These are phyloP conservation scores for Penicillium taxi DNA, from an alignment of 495 filamentous ascomycete species.

Conservation along the genomic window DNA sequence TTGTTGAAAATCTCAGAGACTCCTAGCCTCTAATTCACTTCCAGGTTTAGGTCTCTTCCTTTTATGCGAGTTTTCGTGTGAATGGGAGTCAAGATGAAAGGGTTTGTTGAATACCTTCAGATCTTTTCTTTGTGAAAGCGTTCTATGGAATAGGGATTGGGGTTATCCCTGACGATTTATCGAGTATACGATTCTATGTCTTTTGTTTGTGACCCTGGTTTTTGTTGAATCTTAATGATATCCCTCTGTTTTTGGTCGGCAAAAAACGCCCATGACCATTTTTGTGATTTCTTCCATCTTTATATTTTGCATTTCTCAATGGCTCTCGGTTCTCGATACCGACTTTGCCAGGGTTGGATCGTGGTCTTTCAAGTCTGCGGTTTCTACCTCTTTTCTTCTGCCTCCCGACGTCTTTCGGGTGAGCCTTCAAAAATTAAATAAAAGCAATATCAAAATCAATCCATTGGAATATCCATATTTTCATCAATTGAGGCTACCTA, in stretches of 20 bases:
- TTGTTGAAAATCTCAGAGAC: conserved; percentile 37
- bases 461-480: too few species aligned
- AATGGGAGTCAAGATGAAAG: background rate
- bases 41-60: conserved; percentile 1
- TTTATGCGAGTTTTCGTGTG: background rate
- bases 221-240: conserved; percentile 26
- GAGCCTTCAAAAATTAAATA: conserved; percentile 1
- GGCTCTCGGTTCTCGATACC: background rate
- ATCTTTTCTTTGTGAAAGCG: conserved; percentile 3
- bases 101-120: background rate
- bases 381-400: conserved; percentile 4
- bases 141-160: conserved; percentile 6
- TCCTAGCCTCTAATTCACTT: conserved; percentile 15
- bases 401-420: conserved; percentile 4
- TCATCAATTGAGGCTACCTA: too few species aligned
- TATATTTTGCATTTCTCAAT: conserved; percentile 2
- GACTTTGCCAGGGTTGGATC: background rate
- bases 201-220: conserved; percentile 21
- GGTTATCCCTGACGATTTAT: conserved; percentile 20
- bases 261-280: conserved; percentile 6
- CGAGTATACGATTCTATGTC: conserved; percentile 26
- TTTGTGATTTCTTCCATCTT: conserved; percentile 5
- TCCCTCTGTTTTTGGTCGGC: conserved; percentile 26
- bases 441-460: too few species aligned
- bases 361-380: conserved; percentile 1